Evolutionary conservation across 495 filamentous ascomycete genomes (phyloP).

Genomic region (Trichodelitschia bisporula): DNA sequence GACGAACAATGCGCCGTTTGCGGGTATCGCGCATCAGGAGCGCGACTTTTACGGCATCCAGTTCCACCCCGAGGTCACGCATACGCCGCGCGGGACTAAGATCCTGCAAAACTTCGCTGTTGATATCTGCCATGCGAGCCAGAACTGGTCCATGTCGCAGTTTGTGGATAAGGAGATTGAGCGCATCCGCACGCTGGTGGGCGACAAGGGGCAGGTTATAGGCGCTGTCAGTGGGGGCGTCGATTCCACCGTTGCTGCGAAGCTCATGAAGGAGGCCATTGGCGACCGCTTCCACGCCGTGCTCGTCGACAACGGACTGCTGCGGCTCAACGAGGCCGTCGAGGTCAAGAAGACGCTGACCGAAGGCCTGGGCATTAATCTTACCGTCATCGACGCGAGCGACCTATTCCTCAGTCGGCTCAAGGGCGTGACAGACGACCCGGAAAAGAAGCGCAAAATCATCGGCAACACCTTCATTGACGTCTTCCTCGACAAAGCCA

Average conservation of each 20-base stretch:
- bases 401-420: constrained; percentile 49
- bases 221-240: constrained; percentile 79
- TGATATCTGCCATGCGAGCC: constrained; percentile 44
- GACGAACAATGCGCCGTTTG: constrained; percentile 50
- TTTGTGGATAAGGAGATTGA: constrained; percentile 60
- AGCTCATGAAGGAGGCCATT: constrained; percentile 62
- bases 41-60: constrained; percentile 56
- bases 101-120: constrained; percentile 63
- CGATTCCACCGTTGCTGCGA: constrained; percentile 73
- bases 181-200: constrained; percentile 54
- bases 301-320: constrained; percentile 66
- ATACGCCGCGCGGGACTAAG: constrained; percentile 35
- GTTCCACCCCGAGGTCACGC: constrained; percentile 71
- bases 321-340: constrained; percentile 67
- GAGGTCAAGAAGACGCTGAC: constrained; percentile 52
- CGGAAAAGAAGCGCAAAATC: constrained; percentile 83
- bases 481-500: constrained; percentile 60
- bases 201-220: constrained; percentile 56
- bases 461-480: constrained; percentile 78
- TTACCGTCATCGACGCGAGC: constrained; percentile 66
- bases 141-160: constrained; percentile 60
- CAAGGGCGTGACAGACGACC: constrained; percentile 47
- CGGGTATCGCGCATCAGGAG: constrained; percentile 50
- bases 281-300: constrained; percentile 77
- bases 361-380: constrained; percentile 62